Evolutionary conservation across 371 early-diverging fungal genomes (phyloP).

Genomic region (Mucor plumbeus): DNA sequence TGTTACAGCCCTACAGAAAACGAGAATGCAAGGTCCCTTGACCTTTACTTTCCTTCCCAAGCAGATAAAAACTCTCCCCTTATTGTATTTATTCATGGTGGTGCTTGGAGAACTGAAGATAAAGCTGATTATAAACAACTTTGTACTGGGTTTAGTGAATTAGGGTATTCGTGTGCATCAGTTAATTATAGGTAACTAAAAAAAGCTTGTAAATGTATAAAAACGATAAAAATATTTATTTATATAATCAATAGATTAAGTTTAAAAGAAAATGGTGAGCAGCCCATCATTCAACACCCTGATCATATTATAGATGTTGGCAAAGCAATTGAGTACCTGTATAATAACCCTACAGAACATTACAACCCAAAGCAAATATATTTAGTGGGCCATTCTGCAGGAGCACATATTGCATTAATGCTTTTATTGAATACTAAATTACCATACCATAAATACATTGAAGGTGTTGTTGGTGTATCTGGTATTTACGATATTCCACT

Average conservation of each 20-base stretch:
- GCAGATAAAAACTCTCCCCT: constrained; percentile 43
- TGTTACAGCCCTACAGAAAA: constrained; percentile 15
- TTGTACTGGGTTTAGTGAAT: constrained; percentile 44
- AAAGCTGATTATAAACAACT: constrained; percentile 62
- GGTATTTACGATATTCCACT: constrained; percentile 82
- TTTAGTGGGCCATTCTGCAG: constrained; percentile 86
- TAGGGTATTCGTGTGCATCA: constrained; percentile 63
- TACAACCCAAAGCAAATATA: constrained; percentile 54
- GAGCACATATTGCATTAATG: constrained; percentile 73
- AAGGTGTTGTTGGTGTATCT: constrained; percentile 70
- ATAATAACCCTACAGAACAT: constrained; percentile 15
- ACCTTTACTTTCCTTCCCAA: constrained; percentile 33
- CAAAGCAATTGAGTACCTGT: constrained; percentile 54
- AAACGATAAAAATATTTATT: not conserved
- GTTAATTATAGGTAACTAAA: constrained; percentile 68
- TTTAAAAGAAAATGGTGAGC: constrained; percentile 22
- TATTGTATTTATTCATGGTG: constrained; percentile 79
- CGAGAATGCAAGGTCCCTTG: constrained; percentile 24
- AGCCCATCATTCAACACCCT: constrained; percentile 54
- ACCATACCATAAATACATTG: constrained; percentile 12
- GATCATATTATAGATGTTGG: constrained; percentile 63
- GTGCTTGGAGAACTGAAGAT: constrained; percentile 85
- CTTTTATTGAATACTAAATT: constrained; percentile 60
- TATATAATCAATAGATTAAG: constrained; percentile 38
- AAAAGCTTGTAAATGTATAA: not conserved